phyloP scores from a whole-genome alignment of 2,329 filamentous ascomycete genomes.

The Scopulariopsis brevicaulis region DNA sequence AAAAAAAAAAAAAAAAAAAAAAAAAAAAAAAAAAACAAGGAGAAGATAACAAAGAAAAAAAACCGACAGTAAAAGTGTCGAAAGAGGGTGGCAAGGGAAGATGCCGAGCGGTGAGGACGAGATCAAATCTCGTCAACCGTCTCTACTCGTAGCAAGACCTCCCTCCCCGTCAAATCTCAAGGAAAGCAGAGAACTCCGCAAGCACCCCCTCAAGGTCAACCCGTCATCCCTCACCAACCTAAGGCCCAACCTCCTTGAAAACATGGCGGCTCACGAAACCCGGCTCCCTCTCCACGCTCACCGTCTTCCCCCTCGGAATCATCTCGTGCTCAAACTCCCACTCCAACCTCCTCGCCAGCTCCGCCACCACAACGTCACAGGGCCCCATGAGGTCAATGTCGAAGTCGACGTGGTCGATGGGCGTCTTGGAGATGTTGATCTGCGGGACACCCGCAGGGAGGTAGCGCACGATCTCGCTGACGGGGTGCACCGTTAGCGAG shows the following conservation, averaged over 20 bases:
- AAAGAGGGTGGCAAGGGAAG: not conserved
- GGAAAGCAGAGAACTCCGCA: too few relatives aligned
- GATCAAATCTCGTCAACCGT: too few relatives aligned
- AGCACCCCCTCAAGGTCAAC: too few relatives aligned
- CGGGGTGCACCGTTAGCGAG: constrained; percentile 87
- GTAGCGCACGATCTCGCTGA: constrained; percentile 80
- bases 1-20: not conserved
- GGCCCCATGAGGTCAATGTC: constrained; percentile 95
- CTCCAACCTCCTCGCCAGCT: constrained; percentile 69
- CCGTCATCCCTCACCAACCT: too few relatives aligned
- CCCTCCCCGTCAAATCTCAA: too few relatives aligned
- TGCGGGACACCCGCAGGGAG: constrained; percentile 73
- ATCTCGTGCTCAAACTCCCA: constrained; percentile 79
- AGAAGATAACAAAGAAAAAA: constrained; percentile 1
- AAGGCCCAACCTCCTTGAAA: not conserved
- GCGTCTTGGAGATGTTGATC: constrained; percentile 79
- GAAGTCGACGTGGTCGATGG: constrained; percentile 83
- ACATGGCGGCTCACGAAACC: constrained; percentile 2
- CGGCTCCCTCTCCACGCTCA: constrained; percentile 38
- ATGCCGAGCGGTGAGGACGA: not conserved
- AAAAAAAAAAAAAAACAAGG: constrained; percentile 1
- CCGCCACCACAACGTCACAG: constrained; percentile 80
- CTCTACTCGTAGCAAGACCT: too few relatives aligned
- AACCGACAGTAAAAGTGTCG: not conserved
- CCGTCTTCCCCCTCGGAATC: constrained; percentile 55